A percentile compares a stretch with the other conserved stretches of the same genome.
Evolutionary conservation across 1,139 yeast genomes (phyloP).

Genomic region (Pichia sp.): DNA sequence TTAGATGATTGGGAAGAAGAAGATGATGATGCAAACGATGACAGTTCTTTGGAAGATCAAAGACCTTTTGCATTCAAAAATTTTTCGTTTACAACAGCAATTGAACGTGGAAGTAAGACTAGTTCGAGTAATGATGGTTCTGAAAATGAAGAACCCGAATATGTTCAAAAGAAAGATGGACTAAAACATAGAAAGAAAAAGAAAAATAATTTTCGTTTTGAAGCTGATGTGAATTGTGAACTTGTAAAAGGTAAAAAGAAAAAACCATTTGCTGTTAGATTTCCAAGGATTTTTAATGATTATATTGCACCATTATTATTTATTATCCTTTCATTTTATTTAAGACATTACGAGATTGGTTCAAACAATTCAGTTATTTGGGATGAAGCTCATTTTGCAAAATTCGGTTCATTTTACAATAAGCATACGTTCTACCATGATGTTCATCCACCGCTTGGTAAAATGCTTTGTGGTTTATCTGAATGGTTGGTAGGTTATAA

Average conservation of each 20-base stretch:
- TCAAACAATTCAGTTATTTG: slow-evolving; percentile 67
- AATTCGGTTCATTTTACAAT: slow-evolving; percentile 45
- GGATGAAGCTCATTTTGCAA: slow-evolving; percentile 93
- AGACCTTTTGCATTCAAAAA: not conserved
- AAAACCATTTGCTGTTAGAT: not conserved
- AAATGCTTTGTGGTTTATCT: slow-evolving; percentile 59
- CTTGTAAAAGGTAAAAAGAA: not conserved
- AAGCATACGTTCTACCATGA: slow-evolving; percentile 66
- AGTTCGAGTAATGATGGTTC: not conserved
- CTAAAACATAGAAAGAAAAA: not conserved
- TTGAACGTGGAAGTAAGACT: not conserved
- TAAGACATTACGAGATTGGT: slow-evolving; percentile 65
- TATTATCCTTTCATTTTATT: slow-evolving; percentile 47
- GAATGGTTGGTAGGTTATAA: slow-evolving; percentile 65
- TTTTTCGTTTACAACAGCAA: not conserved
- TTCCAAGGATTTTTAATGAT: not conserved
- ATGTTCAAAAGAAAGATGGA: too few species aligned
- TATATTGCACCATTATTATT: slow-evolving; percentile 46
- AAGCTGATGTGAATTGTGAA: too few species aligned
- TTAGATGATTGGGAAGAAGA: not conserved
- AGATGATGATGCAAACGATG: not conserved
- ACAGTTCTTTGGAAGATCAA: not conserved
- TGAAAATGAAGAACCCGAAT: not conserved
- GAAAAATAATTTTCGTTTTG: too few species aligned
- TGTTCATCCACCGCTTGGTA: slow-evolving; percentile 76